Evolutionary conservation across 108 stramenopile genomes (phyloP).

Genomic region (Nannochloropsis gaditana): DNA sequence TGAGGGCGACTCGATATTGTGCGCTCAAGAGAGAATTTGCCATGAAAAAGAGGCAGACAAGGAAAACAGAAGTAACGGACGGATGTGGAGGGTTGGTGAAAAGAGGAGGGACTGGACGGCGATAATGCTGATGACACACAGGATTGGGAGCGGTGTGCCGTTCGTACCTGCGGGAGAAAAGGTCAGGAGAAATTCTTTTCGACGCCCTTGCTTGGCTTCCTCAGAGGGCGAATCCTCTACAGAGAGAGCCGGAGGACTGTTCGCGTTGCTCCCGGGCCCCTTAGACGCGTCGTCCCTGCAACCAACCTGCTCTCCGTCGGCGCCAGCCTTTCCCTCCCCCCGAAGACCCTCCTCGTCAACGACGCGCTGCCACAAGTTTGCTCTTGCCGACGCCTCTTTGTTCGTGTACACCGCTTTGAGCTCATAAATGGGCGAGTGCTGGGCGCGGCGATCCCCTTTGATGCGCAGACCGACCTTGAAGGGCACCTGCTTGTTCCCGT

Average conservation of each 20-base stretch:
- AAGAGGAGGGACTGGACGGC: no score
- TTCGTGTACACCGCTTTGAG: not conserved
- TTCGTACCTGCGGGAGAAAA: not conserved
- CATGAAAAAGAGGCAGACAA: not conserved
- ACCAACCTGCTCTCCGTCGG: not conserved
- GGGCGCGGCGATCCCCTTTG: not conserved
- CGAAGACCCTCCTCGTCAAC: not conserved
- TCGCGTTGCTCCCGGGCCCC: no score
- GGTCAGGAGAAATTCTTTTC: not conserved
- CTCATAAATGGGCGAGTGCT: not conserved
- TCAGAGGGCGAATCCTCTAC: no score
- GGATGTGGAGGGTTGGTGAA: no score
- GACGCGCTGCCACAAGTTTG: constrained; percentile 1
- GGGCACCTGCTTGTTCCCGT: not conserved
- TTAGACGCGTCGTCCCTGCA: no score
- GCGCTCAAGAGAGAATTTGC: no score
- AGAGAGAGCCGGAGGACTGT: no score
- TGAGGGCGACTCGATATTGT: not conserved
- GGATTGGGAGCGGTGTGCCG: not conserved
- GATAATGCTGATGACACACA: no score
- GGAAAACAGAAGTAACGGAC: not conserved
- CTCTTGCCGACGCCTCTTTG: not conserved
- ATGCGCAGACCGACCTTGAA: not conserved
- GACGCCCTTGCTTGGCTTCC: no score
- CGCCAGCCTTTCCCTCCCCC: not conserved